These are phyloP conservation scores for Macrotyloma uniflorum DNA, from an alignment of 306 rosid species.

Conservation along the genomic window DNA sequence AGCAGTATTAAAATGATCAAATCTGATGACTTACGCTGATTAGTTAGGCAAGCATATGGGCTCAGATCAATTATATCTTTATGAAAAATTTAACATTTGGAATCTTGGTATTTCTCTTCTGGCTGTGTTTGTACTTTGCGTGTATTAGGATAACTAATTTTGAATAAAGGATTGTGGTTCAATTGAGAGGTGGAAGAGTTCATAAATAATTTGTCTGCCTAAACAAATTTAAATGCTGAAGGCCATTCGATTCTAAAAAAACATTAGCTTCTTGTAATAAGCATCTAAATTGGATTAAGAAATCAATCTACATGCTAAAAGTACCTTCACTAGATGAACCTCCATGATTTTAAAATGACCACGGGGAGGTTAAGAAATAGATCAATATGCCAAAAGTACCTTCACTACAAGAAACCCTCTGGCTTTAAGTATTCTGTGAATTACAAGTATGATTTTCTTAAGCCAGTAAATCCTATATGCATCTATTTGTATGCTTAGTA, in stretches of 20 bases:
- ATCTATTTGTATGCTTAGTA: slow-evolving; percentile 3
- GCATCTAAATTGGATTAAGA: not conserved
- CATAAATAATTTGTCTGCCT: not conserved
- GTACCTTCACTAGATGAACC: slow-evolving; percentile 1
- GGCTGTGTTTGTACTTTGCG: not conserved
- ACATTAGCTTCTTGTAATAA: slow-evolving; percentile 1
- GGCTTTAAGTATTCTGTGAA: slow-evolving; percentile 7
- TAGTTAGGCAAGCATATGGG: slow-evolving; percentile 6
- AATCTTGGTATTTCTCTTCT: slow-evolving; percentile 11
- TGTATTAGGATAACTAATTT: slow-evolving; percentile 9
- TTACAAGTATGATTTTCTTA: slow-evolving; percentile 15
- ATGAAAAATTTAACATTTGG: slow-evolving; percentile 19
- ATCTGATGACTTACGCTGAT: not conserved
- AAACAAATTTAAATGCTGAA: slow-evolving; percentile 15
- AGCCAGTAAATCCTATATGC: slow-evolving; percentile 26
- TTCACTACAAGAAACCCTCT: not conserved
- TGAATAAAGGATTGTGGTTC: slow-evolving; percentile 1
- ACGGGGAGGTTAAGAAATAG: slow-evolving; percentile 23
- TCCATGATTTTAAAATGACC: not conserved
- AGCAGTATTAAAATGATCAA: slow-evolving; percentile 18
- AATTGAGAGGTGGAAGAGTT: slow-evolving; percentile 3
- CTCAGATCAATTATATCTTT: slow-evolving; percentile 21
- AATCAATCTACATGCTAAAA: slow-evolving; percentile 25
- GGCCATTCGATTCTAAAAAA: slow-evolving; percentile 23
- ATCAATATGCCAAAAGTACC: slow-evolving; percentile 16